Conservation (phyloP, 73 alveolate species). For the Paramecium sonneborni region DNA sequence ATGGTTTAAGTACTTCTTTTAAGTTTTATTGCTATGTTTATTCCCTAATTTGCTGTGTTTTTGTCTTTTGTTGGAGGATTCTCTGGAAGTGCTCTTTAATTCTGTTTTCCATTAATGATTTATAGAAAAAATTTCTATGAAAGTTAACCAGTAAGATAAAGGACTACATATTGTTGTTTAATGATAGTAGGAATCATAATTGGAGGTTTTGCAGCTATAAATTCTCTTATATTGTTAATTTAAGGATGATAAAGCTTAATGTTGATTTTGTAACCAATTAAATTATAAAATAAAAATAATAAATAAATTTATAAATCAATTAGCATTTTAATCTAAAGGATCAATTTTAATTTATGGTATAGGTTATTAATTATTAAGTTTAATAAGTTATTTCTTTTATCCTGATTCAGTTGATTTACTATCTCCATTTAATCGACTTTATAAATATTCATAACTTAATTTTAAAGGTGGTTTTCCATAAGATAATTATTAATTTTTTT, state of each 20-base stretch:
- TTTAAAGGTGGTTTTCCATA: not conserved
- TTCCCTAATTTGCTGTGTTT: conserved; percentile 62
- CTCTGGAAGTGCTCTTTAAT: conserved; percentile 55
- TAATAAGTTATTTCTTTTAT: not conserved
- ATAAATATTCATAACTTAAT: not conserved
- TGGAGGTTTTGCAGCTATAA: conserved; percentile 40
- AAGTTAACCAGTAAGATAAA: not conserved
- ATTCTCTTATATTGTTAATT: conserved; percentile 18
- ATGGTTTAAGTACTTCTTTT: conserved; percentile 32
- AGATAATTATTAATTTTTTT: not conserved
- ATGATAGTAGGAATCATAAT: conserved; percentile 5
- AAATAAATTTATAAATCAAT: not conserved
- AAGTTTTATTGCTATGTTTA: conserved; percentile 14
- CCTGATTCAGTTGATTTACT: conserved; percentile 2
- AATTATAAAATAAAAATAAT: not conserved
- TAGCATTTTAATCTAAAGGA: not conserved
- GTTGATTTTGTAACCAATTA: not conserved
- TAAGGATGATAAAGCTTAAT: not conserved
- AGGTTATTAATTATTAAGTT: not conserved
- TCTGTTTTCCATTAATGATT: conserved; percentile 36
- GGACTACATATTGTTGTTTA: not conserved
- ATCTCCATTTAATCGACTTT: not conserved
- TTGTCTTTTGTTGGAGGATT: conserved; percentile 57
- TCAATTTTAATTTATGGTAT: not conserved
- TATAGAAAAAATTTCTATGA: not conserved